These are phyloP conservation scores for Lentinula edodes DNA, from an alignment of 768 basidiomycete genomes.

Conservation along the genomic window DNA sequence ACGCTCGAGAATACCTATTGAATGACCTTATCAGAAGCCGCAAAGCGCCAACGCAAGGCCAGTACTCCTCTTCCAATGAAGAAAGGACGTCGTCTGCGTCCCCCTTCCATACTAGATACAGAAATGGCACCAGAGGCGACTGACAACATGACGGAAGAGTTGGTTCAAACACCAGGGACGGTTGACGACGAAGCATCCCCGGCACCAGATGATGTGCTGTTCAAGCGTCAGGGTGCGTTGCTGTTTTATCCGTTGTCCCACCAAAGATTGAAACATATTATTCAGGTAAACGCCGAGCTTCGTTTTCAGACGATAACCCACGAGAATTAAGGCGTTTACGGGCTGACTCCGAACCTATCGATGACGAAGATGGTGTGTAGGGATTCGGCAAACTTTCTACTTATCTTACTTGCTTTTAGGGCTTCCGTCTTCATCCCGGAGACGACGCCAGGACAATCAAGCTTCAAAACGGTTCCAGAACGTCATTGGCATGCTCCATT, in stretches of 20 bases:
- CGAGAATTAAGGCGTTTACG: constrained; percentile 34
- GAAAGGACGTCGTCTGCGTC: background rate
- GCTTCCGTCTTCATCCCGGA: constrained; percentile 19
- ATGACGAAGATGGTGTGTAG: constrained; percentile 60
- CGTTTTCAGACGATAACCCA: constrained; percentile 42
- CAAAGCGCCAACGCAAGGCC: background rate
- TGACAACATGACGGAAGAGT: background rate
- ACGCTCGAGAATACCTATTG: constrained; percentile 16
- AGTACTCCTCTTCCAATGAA: background rate
- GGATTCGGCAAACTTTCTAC: background rate
- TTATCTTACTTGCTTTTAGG: constrained; percentile 11
- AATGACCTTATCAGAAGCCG: background rate
- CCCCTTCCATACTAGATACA: background rate
- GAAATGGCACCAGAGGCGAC: background rate
- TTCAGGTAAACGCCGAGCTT: constrained; percentile 63
- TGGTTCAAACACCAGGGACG: background rate
- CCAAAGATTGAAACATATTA: background rate
- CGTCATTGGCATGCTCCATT: constrained; percentile 76
- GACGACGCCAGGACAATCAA: constrained; percentile 40
- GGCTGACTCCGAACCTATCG: constrained; percentile 64
- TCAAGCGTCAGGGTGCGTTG: background rate
- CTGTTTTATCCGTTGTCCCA: background rate
- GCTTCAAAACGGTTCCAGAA: constrained; percentile 74
- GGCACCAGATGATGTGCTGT: background rate
- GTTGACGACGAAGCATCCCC: background rate